Conservation (phyloP, 116 monocot genomes). For the Iris pallida region DNA sequence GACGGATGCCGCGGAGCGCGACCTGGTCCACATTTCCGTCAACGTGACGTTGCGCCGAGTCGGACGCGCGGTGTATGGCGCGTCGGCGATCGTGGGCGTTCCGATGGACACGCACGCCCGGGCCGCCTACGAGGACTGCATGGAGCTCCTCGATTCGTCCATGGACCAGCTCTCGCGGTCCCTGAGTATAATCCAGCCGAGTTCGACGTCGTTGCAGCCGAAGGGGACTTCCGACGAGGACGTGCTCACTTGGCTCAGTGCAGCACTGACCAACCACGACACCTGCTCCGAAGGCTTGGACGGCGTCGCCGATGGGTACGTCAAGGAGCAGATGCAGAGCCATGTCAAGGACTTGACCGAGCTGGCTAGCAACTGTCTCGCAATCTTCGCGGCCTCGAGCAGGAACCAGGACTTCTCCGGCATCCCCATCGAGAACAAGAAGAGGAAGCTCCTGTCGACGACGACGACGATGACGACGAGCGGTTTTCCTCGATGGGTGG, state of each 20-base stretch:
- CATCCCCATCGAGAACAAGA: constrained; percentile 69
- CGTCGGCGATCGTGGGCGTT: constrained; percentile 40
- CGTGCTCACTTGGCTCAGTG: constrained; percentile 87
- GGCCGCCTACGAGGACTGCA: constrained; percentile 77
- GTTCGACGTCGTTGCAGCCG: not conserved
- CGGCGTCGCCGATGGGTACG: constrained; percentile 26
- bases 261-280: constrained; percentile 87
- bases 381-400: constrained; percentile 57
- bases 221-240: constrained; percentile 43
- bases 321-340: constrained; percentile 47
- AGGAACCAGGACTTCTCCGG: constrained; percentile 65
- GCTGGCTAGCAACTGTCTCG: constrained; percentile 75
- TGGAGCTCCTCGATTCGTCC: constrained; percentile 80
- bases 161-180: constrained; percentile 62
- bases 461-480: not conserved
- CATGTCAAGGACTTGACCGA: constrained; percentile 52
- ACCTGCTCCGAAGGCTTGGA: constrained; percentile 73
- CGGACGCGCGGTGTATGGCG: constrained; percentile 47
- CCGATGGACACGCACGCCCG: constrained; percentile 40
- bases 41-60: constrained; percentile 71
- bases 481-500: constrained; percentile 64
- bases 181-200: constrained; percentile 29
- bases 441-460: not conserved
- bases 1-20: constrained; percentile 30
- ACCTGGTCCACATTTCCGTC: constrained; percentile 65